Percentiles rank a stretch among this genome's conserved stretches.
These are phyloP conservation scores for Juglanconis sp. DNA, from an alignment of 2,329 filamentous ascomycete species.

Conservation along the genomic window DNA sequence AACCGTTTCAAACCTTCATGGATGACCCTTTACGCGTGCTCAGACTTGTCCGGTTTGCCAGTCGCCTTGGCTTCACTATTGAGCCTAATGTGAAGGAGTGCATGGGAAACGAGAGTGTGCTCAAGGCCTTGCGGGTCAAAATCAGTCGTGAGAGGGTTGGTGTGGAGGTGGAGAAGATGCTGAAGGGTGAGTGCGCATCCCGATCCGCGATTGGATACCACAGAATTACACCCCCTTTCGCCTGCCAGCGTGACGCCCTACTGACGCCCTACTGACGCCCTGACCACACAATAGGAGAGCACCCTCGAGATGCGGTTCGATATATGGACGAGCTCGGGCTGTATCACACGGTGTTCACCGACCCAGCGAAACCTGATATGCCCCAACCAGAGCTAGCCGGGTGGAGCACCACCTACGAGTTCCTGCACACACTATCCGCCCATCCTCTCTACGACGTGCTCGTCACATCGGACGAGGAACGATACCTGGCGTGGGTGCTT, in stretches of 20 bases:
- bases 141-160: constrained; percentile 91
- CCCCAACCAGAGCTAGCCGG: constrained; percentile 54
- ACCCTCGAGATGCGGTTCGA: constrained; percentile 59
- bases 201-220: neutral
- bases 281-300: constrained; percentile 41
- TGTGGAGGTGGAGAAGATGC: constrained; percentile 86
- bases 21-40: constrained; percentile 89
- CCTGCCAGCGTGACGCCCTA: neutral
- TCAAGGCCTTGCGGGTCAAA: constrained; percentile 75
- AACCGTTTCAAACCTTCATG: constrained; percentile 87
- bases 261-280: constrained; percentile 6
- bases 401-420: constrained; percentile 64
- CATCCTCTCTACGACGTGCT: constrained; percentile 49
- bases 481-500: constrained; percentile 74
- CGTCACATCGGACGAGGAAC: constrained; percentile 59
- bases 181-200: constrained; percentile 54
- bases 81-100: constrained; percentile 63
- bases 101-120: constrained; percentile 78
- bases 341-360: constrained; percentile 71
- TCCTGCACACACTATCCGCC: constrained; percentile 41
- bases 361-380: constrained; percentile 54
- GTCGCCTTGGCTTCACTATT: constrained; percentile 76
- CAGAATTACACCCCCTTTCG: neutral
- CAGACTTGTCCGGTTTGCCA: constrained; percentile 85
- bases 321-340: constrained; percentile 65